A percentile compares a stretch with the other conserved stretches of the same genome.
Evolutionary conservation across 768 basidiomycete species (phyloP).

Genomic region (Boletales sp.): DNA sequence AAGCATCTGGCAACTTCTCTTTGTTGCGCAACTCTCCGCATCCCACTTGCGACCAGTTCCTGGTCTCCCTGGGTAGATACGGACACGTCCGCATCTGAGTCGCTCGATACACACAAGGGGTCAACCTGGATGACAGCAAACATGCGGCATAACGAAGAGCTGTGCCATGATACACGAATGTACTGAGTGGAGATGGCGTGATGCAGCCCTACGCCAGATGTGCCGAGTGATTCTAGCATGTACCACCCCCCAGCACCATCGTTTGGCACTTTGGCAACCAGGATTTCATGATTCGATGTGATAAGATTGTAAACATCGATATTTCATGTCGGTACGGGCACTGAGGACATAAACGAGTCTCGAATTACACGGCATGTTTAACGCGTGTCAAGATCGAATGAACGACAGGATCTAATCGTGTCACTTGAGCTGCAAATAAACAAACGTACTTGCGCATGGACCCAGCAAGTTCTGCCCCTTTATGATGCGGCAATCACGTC

Average conservation of each 20-base stretch:
- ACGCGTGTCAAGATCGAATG: constrained; percentile 16
- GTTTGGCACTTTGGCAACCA: constrained; percentile 4
- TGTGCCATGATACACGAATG: constrained; percentile 3
- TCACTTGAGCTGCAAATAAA: constrained; percentile 10
- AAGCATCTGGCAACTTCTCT: constrained; percentile 4
- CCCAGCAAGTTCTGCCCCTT: neutral
- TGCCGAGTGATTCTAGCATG: constrained; percentile 6
- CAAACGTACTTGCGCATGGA: constrained; percentile 15
- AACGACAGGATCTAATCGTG: neutral
- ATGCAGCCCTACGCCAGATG: neutral
- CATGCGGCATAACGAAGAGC: constrained; percentile 10
- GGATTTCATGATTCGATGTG: constrained; percentile 22
- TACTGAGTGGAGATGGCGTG: constrained; percentile 11
- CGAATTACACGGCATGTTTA: constrained; percentile 13
- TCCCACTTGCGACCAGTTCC: neutral
- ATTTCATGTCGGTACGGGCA: neutral
- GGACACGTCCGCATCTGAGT: constrained; percentile 9
- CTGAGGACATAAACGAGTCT: constrained; percentile 1
- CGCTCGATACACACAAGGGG: constrained; percentile 26
- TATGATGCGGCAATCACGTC: neutral
- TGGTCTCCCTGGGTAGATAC: constrained; percentile 11
- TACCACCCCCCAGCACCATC: constrained; percentile 15
- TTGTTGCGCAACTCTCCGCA: constrained; percentile 8
- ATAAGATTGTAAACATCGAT: constrained; percentile 15
- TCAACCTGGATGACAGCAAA: constrained; percentile 4